Evolutionary conservation across 495 filamentous ascomycete genomes (phyloP).

Genomic region (Cetradonia linearis): DNA sequence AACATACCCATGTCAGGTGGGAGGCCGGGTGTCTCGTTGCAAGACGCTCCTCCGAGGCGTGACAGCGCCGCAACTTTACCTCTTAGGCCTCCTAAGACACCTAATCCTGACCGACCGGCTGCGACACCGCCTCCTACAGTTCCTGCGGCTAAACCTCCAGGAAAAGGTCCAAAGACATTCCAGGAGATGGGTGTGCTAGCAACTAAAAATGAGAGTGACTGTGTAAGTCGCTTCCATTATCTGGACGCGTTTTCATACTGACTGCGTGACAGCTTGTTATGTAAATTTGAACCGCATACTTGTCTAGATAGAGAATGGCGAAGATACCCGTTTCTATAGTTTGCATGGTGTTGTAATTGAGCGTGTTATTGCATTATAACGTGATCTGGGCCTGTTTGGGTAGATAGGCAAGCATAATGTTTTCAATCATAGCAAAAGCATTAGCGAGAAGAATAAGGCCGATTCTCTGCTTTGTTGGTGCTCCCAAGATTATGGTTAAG

Average conservation of each 20-base stretch:
- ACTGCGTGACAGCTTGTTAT: constrained; percentile 44
- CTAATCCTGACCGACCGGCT: constrained; percentile 19
- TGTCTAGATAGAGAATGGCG: constrained; percentile 1
- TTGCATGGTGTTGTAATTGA: neutral
- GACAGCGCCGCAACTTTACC: constrained; percentile 4
- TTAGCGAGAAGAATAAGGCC: constrained; percentile 4
- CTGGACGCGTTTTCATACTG: constrained; percentile 22
- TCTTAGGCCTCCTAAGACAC: constrained; percentile 18
- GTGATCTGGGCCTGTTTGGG: neutral
- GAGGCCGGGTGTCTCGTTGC: constrained; percentile 11
- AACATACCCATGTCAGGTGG: constrained; percentile 6
- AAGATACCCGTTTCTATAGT: constrained; percentile 4
- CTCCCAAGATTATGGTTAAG: neutral
- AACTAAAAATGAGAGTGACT: constrained; percentile 72
- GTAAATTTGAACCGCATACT: constrained; percentile 33
- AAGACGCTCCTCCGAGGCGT: constrained; percentile 15
- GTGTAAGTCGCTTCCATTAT: constrained; percentile 53
- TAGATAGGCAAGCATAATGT: constrained; percentile 9
- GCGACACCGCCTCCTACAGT: constrained; percentile 28
- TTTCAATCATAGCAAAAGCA: neutral
- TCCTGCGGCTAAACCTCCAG: constrained; percentile 38
- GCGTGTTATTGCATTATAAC: neutral
- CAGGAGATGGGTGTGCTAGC: constrained; percentile 93
- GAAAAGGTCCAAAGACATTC: constrained; percentile 89
- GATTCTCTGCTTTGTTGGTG: neutral